Base-by-base conservation (phyloP, 441 rosid genomes). In the Aquilaria agallochum region DNA sequence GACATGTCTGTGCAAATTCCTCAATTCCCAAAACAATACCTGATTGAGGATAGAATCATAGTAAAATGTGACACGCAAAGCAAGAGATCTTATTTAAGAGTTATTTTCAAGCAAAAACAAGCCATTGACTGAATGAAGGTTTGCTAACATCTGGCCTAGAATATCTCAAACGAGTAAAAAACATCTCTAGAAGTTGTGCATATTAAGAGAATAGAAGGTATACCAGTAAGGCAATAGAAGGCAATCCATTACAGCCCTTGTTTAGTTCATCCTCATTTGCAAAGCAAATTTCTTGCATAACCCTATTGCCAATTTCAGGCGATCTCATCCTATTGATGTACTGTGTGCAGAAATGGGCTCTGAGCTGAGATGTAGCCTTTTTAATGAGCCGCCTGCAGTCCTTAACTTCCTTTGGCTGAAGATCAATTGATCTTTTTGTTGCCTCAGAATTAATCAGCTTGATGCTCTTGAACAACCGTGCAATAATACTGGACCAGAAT, bases 211-310 rank as follows among this genome's bases (percentile, higher is more conserved):
- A 65, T 31, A 45, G 55, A 65, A 49, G 56, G 20, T 3, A 32
- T 65, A 87, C 88, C 88, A 82, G 90, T 64, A 80, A 79, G 31
- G 69, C 67, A 67, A 66, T 47, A 48, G 86, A 82, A 32, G 87
- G 94, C 76, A 71, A 66, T 62, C 34, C 42, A 53, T 45, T 62
- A 44, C 64, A 64, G 62, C 31, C 56, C 31, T 5, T 50, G 56
- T 45, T 50, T 55, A 69, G 66, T 63, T 68, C 69, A 40, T 27
- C 67, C 31, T 13, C 60, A 50, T 56, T 56, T 31, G 53, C 62
- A 60, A 11, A 49, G 62, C 50, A 44, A 11, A 51, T 53, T 67
- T 73, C 65, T 20, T 60, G 31, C 57, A 27, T 42, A 68, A 57
- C n/a, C 49, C 60, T 69, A 49, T 48, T 47, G 67, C 59, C 62